phyloP scores from a whole-genome alignment of 192 early-diverging fungal species.

The Endogone sp. region DNA sequence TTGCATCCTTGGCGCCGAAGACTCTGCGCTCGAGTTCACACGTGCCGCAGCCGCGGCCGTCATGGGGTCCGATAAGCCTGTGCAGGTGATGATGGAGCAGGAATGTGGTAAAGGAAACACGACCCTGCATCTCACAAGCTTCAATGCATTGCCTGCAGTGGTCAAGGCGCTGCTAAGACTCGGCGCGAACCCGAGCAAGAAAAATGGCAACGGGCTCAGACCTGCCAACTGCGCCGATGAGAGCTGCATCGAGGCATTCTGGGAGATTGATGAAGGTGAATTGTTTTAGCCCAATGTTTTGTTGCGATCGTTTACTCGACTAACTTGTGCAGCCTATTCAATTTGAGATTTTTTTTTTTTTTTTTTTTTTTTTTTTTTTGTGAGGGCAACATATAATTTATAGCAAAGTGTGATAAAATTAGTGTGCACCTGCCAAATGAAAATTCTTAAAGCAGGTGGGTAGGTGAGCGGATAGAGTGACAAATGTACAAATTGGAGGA shows the following conservation, averaged over 20 bases:
- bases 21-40: not conserved
- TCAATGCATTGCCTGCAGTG: not conserved
- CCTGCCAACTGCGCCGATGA: not conserved
- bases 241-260: not conserved
- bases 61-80: not conserved
- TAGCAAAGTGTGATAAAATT: too few species aligned
- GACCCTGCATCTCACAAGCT: not conserved
- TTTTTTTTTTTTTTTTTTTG: too few species aligned
- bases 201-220: not conserved
- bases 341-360: too few species aligned
- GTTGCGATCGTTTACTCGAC: too few species aligned
- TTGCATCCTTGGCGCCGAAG: not conserved
- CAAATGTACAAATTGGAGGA: too few species aligned
- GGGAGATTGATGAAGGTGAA: not conserved
- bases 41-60: not conserved
- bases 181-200: not conserved
- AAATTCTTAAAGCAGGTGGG: too few species aligned
- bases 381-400: too few species aligned
- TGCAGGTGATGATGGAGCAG: not conserved
- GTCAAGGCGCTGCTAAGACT: not conserved
- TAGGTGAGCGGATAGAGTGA: too few species aligned
- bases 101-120: not conserved
- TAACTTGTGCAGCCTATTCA: too few species aligned
- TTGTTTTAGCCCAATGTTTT: too few species aligned
- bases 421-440: too few species aligned